Base-by-base conservation (phyloP, 2,329 filamentous ascomycete species). In the Penicillium rolfsii region DNA sequence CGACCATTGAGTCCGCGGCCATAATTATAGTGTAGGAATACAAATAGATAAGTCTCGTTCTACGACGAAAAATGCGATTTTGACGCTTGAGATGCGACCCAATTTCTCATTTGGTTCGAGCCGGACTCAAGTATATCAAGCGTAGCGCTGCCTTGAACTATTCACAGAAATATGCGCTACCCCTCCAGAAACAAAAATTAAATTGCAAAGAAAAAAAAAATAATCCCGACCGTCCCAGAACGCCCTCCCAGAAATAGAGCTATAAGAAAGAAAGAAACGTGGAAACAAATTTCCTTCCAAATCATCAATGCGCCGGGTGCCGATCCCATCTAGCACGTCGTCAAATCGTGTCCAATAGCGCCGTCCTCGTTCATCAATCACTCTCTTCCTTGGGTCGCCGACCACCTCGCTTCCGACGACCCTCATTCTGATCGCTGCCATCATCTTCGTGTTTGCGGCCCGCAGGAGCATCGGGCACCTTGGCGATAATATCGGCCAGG, bases 401-500 rank as follows among this genome's bases (percentile, higher is more conserved):
- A 5, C 73, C 73, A 5, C 75, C 73, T 14, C 76, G 76, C 71
- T 82, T 83, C 67, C 76, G 79, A 72, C 80, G 82, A 61, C 79
- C 71, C 72, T 81, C 74, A 65, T 79, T 81, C n/a, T 77, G 76
- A 57, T 82, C 81, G 57, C 76, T 79, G 30, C 76, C 71, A 22
- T 76, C 78, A 40, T 79, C 77, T 56, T 84, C 80, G 61, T 78
- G 69, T 66, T 80, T 79, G 41, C 71, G 66, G 45, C 69, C 65
- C 16, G 77, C 68, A 5, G 85, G 82, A 61, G 85, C 83, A 67
- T 91, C 89, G 2, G 86, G 90, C 0, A 97, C 89, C 74, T 94
- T 94, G 70, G 88, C 85, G 55, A 97, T 93, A 70, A 97, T 97
- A 55, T 98, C 93, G 61, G 87, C 84, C 63, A 99, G 79, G 70